Evolutionary conservation across 768 basidiomycete genomes (phyloP).

Genomic region (Obba rivulosa): DNA sequence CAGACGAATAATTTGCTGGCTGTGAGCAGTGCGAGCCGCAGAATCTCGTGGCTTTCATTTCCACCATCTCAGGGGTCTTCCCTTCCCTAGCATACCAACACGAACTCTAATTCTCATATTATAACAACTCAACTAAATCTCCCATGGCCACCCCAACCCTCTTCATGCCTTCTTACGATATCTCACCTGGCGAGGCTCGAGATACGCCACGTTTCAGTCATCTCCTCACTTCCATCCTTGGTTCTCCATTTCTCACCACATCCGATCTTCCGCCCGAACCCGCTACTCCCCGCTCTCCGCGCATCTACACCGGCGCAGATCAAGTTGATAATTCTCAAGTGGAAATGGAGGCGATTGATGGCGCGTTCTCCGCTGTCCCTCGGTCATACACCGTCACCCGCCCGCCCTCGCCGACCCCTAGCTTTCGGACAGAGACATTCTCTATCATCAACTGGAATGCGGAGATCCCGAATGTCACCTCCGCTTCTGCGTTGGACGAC

Average conservation of each 20-base stretch:
- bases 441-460: conserved; percentile 38
- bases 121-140: neutral
- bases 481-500: conserved; percentile 9
- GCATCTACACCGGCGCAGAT: neutral
- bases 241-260: conserved; percentile 27
- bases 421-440: conserved; percentile 35
- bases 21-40: too few species aligned
- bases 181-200: conserved; percentile 4
- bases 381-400: conserved; percentile 26
- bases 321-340: conserved; percentile 6
- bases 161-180: too few species aligned
- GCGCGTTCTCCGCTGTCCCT: conserved; percentile 23
- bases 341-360: conserved; percentile 25
- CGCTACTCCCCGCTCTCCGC: conserved; percentile 1
- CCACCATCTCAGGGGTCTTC: too few species aligned
- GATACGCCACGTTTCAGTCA: conserved; percentile 25
- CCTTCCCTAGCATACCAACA: too few species aligned
- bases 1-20: too few species aligned
- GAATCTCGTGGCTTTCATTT: too few species aligned
- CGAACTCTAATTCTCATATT: neutral
- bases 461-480: conserved; percentile 3
- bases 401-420: conserved; percentile 40
- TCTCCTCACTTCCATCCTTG: conserved; percentile 30
- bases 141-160: neutral
- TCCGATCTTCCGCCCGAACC: conserved; percentile 21